Conservation (phyloP, 768 basidiomycete genomes). For the Auriscalpium orientale region DNA sequence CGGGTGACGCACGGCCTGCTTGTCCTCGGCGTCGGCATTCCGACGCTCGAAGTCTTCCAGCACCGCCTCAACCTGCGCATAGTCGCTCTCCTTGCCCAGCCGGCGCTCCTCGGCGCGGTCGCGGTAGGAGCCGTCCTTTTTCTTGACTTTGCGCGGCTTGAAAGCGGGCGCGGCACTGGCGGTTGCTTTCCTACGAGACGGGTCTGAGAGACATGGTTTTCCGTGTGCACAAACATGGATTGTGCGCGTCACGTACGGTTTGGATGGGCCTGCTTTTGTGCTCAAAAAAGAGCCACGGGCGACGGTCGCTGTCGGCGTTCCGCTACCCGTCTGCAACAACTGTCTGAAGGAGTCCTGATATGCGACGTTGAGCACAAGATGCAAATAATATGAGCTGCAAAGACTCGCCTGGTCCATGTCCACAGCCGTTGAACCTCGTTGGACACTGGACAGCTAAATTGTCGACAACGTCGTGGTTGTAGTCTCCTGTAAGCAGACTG, state of each 20-base stretch:
- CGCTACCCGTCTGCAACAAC: constrained; percentile 31
- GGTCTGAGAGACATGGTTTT: neutral
- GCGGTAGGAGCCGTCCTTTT: constrained; percentile 46
- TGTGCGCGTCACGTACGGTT: constrained; percentile 6
- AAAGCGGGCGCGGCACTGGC: constrained; percentile 56
- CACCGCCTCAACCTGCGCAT: constrained; percentile 72
- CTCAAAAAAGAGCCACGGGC: constrained; percentile 29
- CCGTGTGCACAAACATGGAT: neutral
- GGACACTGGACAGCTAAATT: too few relatives aligned
- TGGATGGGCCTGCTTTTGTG: constrained; percentile 7
- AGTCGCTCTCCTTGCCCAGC: constrained; percentile 60
- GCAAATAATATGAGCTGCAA: neutral
- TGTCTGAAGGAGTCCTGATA: constrained; percentile 53
- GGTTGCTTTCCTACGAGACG: constrained; percentile 33
- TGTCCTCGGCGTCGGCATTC: constrained; percentile 50
- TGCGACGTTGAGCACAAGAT: neutral
- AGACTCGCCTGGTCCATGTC: constrained; percentile 13
- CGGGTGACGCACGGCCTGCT: constrained; percentile 37
- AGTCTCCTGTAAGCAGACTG: too few relatives aligned
- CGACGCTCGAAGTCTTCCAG: constrained; percentile 75
- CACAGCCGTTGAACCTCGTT: too few relatives aligned
- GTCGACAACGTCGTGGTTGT: too few relatives aligned
- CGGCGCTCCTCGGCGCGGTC: constrained; percentile 74
- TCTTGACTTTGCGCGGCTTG: constrained; percentile 74
- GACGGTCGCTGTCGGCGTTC: constrained; percentile 13